A percentile compares a stretch with the other conserved stretches of the same genome.
phyloP scores from a whole-genome alignment of 192 early-diverging fungal genomes.

The Linnemannia elongata region DNA sequence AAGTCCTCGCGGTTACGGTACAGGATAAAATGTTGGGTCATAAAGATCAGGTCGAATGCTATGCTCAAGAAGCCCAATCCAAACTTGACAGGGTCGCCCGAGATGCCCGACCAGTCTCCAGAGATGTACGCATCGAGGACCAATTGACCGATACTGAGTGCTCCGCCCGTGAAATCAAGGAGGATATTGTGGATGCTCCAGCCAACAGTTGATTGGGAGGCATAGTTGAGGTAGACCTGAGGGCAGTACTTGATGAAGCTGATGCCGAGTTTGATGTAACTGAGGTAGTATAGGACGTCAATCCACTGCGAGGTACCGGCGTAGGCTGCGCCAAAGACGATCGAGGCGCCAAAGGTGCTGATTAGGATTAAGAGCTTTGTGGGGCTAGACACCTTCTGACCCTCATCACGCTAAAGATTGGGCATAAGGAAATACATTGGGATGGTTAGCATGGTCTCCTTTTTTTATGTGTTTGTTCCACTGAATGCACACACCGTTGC shows the following conservation, averaged over 20 bases:
- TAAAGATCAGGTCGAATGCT: slow-evolving; percentile 83
- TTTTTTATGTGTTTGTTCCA: neutral
- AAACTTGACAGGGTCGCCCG: slow-evolving; percentile 73
- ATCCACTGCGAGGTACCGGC: slow-evolving; percentile 56
- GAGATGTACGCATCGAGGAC: slow-evolving; percentile 76
- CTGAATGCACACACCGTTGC: neutral
- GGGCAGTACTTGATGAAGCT: slow-evolving; percentile 85
- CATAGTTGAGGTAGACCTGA: slow-evolving; percentile 80
- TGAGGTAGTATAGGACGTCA: slow-evolving; percentile 78
- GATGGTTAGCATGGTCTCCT: neutral
- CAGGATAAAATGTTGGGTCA: slow-evolving; percentile 83
- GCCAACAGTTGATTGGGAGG: slow-evolving; percentile 81
- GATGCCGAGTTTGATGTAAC: slow-evolving; percentile 82
- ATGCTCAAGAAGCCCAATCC: slow-evolving; percentile 84
- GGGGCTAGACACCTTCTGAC: slow-evolving; percentile 60
- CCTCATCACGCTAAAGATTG: slow-evolving; percentile 52
- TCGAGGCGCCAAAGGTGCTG: slow-evolving; percentile 45
- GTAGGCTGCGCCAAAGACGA: slow-evolving; percentile 35
- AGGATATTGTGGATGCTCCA: slow-evolving; percentile 92
- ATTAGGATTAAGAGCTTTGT: slow-evolving; percentile 58
- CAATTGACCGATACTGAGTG: slow-evolving; percentile 79
- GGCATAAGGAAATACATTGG: neutral
- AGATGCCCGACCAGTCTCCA: slow-evolving; percentile 73
- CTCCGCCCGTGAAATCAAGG: slow-evolving; percentile 87
- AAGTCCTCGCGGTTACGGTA: slow-evolving; percentile 64